Conservation (phyloP, 371 early-diverging fungal genomes). For the Blakeslea trispora region DNA sequence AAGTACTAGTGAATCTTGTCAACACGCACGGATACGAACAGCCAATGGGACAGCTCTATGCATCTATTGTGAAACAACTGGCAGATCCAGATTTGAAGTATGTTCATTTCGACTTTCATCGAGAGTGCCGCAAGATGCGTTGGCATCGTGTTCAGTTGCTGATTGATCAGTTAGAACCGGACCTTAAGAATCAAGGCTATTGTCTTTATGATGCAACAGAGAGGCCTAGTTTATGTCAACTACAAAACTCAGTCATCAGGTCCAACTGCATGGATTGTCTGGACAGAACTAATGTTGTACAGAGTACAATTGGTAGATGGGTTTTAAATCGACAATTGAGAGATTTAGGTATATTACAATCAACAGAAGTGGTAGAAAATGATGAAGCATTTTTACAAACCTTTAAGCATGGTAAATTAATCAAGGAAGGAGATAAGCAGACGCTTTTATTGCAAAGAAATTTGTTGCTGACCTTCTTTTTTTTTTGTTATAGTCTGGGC, state of each 20-base stretch:
- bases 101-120: constrained; percentile 95
- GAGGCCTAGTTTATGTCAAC: constrained; percentile 26
- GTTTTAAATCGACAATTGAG: constrained; percentile 68
- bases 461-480: too few species aligned
- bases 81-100: constrained; percentile 66
- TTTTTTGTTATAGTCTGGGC: constrained; percentile 80
- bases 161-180: constrained; percentile 66
- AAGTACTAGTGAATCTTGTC: constrained; percentile 86
- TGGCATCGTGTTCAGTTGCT: constrained; percentile 79
- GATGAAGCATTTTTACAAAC: constrained; percentile 36
- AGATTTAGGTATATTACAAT: constrained; percentile 60
- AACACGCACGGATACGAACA: constrained; percentile 89
- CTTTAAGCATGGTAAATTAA: constrained; percentile 36
- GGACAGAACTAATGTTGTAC: constrained; percentile 99
- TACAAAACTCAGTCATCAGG: constrained; percentile 85
- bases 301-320: constrained; percentile 80
- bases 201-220: constrained; percentile 22
- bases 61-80: constrained; percentile 38
- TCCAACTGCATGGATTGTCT: constrained; percentile 99
- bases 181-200: constrained; percentile 62
- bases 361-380: constrained; percentile 63
- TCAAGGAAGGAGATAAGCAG: too few species aligned
- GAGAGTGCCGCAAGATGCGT: constrained; percentile 90
- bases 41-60: constrained; percentile 77
- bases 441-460: too few species aligned